These are phyloP conservation scores for Chaetomiaceae sp. DNA, from an alignment of 2,329 filamentous ascomycete species.

Conservation along the genomic window DNA sequence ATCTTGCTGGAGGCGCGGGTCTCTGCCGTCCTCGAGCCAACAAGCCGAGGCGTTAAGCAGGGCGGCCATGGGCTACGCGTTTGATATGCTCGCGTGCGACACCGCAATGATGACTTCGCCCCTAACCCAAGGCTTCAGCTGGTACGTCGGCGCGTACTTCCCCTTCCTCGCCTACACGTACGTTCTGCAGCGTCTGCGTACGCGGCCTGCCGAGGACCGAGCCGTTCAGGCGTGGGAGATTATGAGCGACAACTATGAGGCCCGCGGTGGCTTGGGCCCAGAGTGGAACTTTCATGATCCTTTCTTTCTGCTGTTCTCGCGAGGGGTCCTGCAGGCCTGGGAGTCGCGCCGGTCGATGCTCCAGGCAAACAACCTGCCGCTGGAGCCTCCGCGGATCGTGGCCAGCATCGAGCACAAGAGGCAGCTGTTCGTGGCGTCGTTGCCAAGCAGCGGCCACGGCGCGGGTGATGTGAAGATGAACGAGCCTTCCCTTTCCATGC, in stretches of 20 bases:
- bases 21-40: not conserved
- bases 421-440: not conserved
- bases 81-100: constrained; percentile 34
- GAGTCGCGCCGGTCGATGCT: not conserved
- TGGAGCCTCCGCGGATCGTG: constrained; percentile 7
- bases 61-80: constrained; percentile 26
- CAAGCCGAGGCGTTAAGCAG: constrained; percentile 20
- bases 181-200: constrained; percentile 31
- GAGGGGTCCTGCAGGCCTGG: constrained; percentile 5
- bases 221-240: constrained; percentile 30
- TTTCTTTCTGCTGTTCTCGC: constrained; percentile 1
- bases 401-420: not conserved
- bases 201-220: constrained; percentile 18
- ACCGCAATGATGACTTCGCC: constrained; percentile 28
- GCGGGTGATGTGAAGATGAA: not conserved
- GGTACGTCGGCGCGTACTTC: constrained; percentile 34
- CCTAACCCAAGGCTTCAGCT: constrained; percentile 30
- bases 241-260: constrained; percentile 30
- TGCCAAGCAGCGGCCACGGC: not conserved
- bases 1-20: constrained; percentile 32
- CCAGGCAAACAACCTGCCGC: not conserved
- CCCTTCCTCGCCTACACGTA: constrained; percentile 38
- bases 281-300: not conserved
- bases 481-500: not conserved
- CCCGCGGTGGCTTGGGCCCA: not conserved